These are phyloP conservation scores for Grigorovia humatica DNA, from an alignment of 805 yeast genomes.

Conservation along the genomic window DNA sequence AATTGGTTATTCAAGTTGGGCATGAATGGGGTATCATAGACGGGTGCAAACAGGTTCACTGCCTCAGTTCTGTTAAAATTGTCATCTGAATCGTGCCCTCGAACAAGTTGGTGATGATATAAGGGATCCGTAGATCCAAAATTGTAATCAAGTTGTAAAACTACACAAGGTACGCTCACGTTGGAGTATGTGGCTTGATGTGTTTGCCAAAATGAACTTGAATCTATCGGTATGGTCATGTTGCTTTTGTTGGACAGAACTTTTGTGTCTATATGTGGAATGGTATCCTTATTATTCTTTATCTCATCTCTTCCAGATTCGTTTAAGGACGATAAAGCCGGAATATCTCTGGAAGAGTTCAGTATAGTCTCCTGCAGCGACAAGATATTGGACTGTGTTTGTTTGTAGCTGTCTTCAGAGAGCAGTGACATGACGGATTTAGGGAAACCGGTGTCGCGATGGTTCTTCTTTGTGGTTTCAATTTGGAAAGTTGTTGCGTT, in stretches of 20 bases:
- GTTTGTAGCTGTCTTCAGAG: conserved; percentile 18
- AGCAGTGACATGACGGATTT: background rate
- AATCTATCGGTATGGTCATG: background rate
- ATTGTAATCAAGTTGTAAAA: background rate
- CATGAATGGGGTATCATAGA: conserved; percentile 13
- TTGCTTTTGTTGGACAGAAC: too few species aligned
- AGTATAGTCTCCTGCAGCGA: conserved; percentile 27
- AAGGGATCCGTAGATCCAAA: background rate
- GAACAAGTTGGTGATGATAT: background rate
- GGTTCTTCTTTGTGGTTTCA: too few species aligned
- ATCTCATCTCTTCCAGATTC: background rate
- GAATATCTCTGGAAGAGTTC: conserved; percentile 15
- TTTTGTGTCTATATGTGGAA: background rate
- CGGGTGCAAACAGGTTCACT: background rate
- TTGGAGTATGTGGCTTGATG: background rate
- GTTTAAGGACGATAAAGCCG: background rate
- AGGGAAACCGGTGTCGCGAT: background rate
- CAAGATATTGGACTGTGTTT: conserved; percentile 26
- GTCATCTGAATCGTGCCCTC: too few species aligned
- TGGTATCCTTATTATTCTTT: background rate
- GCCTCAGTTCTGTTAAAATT: too few species aligned
- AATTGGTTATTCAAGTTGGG: conserved; percentile 14
- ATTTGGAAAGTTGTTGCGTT: background rate
- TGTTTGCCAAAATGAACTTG: background rate
- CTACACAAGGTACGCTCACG: background rate